Evolutionary conservation across 768 basidiomycete species (phyloP).

Genomic region (Tricholoma saponaceum): DNA sequence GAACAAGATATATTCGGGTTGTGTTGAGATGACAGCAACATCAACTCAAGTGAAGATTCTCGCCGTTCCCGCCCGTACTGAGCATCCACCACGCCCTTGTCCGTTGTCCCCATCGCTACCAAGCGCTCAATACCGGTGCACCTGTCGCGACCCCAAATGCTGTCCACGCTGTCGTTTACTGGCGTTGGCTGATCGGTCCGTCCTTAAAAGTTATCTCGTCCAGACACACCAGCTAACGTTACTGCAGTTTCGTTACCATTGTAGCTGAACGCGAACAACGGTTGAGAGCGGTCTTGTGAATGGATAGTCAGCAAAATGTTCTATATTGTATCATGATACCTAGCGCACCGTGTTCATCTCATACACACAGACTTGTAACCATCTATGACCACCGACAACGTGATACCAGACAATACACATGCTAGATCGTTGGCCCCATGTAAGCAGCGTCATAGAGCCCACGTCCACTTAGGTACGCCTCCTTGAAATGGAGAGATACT

Average conservation of each 20-base stretch:
- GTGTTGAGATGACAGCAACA: neutral
- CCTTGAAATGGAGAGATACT: slow-evolving; percentile 40
- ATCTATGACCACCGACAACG: neutral
- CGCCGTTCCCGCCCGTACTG: neutral
- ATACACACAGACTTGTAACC: neutral
- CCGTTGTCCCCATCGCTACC: neutral
- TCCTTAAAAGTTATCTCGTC: neutral
- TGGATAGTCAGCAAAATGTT: neutral
- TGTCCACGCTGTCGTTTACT: slow-evolving; percentile 6
- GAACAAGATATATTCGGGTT: neutral
- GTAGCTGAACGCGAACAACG: slow-evolving; percentile 3
- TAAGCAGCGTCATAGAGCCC: slow-evolving; percentile 12
- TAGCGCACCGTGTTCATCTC: neutral
- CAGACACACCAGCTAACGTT: neutral
- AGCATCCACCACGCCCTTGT: neutral
- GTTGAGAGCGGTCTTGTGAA: neutral
- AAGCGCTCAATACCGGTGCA: neutral
- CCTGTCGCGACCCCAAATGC: slow-evolving; percentile 1
- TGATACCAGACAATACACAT: neutral
- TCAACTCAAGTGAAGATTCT: neutral
- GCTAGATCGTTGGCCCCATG: slow-evolving; percentile 8
- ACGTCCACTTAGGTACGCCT: slow-evolving; percentile 36
- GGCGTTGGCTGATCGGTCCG: slow-evolving; percentile 4
- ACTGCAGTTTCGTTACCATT: slow-evolving; percentile 3
- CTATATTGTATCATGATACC: neutral